These are phyloP conservation scores for Saksenaea oblongispora DNA, from an alignment of 371 early-diverging fungal genomes.

Conservation along the genomic window DNA sequence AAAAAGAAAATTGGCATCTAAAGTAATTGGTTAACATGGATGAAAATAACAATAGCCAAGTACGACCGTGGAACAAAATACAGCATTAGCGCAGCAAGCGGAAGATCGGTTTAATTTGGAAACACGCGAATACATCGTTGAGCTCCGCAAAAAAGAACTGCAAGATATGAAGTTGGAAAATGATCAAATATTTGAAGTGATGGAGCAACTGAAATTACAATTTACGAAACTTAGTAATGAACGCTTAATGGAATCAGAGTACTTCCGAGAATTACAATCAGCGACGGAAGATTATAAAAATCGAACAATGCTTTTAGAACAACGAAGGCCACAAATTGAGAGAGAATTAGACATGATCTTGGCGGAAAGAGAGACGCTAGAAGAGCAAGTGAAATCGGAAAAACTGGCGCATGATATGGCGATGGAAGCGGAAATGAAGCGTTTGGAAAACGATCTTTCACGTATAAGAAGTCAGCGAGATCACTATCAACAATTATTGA, in stretches of 20 bases:
- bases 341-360: conserved; percentile 18
- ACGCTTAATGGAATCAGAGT: conserved; percentile 39
- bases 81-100: conserved; percentile 24
- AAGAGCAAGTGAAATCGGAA: conserved; percentile 30
- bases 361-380: conserved; percentile 20
- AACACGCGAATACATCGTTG: conserved; percentile 45
- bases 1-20: background rate
- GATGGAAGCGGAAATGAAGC: conserved; percentile 69
- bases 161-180: conserved; percentile 75
- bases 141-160: conserved; percentile 65
- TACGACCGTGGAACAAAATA: conserved; percentile 20
- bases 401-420: conserved; percentile 26
- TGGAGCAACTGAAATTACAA: conserved; percentile 52
- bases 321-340: conserved; percentile 25
- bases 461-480: conserved; percentile 76
- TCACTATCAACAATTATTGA: conserved; percentile 26
- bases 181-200: conserved; percentile 52
- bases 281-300: conserved; percentile 44
- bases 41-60: background rate
- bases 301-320: conserved; percentile 33
- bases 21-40: background rate
- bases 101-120: conserved; percentile 18
- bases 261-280: conserved; percentile 59
- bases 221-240: conserved; percentile 56
- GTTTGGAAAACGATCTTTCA: conserved; percentile 75